Conservation (phyloP, 768 basidiomycete genomes). For the Floccularia luteovirens region DNA sequence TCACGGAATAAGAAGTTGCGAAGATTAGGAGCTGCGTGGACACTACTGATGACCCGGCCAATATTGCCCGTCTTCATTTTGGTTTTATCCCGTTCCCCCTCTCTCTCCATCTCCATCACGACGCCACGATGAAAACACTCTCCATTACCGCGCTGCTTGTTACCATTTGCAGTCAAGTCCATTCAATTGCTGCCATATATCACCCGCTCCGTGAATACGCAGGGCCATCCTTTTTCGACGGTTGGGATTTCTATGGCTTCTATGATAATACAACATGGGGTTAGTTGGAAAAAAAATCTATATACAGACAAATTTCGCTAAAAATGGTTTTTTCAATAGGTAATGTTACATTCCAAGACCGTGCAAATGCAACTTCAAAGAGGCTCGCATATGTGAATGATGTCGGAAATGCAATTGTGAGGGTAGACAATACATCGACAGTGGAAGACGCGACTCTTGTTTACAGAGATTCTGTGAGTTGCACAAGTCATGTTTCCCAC, state of each 20-base stretch:
- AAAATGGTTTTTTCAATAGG: conserved; percentile 24
- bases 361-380: conserved; percentile 34
- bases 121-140: neutral
- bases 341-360: conserved; percentile 53
- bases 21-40: too few species aligned
- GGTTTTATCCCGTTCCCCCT: conserved; percentile 5
- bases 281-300: conserved; percentile 1
- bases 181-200: conserved; percentile 3
- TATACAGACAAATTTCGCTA: neutral
- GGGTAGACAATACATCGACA: conserved; percentile 63
- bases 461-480: conserved; percentile 41
- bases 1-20: too few species aligned
- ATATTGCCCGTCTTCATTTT: too few species aligned
- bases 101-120: neutral
- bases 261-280: conserved; percentile 12
- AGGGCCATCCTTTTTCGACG: conserved; percentile 9
- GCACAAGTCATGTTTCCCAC: neutral
- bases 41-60: too few species aligned
- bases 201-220: conserved; percentile 8
- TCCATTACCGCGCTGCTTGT: too few species aligned
- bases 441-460: conserved; percentile 23
- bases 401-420: conserved; percentile 60
- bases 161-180: neutral
- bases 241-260: conserved; percentile 8
- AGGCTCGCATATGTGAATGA: conserved; percentile 52